phyloP scores from a whole-genome alignment of 2,329 filamentous ascomycete genomes.

The Pseudogymnoascus destructans region DNA sequence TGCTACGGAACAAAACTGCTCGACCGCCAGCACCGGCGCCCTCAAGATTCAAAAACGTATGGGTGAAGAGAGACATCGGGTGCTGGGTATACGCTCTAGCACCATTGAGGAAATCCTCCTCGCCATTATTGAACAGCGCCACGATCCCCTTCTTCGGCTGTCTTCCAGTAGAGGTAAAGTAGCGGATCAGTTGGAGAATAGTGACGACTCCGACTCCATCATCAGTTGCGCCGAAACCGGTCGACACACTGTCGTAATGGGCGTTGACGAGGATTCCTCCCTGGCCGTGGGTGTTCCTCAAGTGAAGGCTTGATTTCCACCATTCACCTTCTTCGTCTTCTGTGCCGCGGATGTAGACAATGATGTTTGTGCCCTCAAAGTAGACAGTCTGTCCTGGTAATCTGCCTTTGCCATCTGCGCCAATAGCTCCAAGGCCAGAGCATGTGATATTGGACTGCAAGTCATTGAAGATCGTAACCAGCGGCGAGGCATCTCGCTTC shows the following conservation, averaged over 20 bases:
- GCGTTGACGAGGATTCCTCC: slow-evolving; percentile 86
- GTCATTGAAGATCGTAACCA: slow-evolving; percentile 66
- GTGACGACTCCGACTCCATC: slow-evolving; percentile 86
- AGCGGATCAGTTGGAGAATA: slow-evolving; percentile 70
- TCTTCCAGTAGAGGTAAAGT: slow-evolving; percentile 62
- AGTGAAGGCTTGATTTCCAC: slow-evolving; percentile 43
- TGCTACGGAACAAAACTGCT: slow-evolving; percentile 75
- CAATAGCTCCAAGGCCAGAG: slow-evolving; percentile 33
- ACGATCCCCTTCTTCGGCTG: slow-evolving; percentile 71
- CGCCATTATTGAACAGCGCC: slow-evolving; percentile 83
- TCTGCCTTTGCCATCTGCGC: slow-evolving; percentile 23
- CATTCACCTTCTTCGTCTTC: slow-evolving; percentile 61
- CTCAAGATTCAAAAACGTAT: slow-evolving; percentile 88
- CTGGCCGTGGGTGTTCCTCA: slow-evolving; percentile 39
- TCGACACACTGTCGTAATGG: slow-evolving; percentile 81
- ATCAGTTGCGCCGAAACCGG: slow-evolving; percentile 85
- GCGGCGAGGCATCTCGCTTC: slow-evolving; percentile 19
- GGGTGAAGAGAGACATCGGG: slow-evolving; percentile 64
- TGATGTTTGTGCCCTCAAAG: slow-evolving; percentile 85
- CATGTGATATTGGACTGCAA: slow-evolving; percentile 64
- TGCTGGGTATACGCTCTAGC: slow-evolving; percentile 75
- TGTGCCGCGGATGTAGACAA: slow-evolving; percentile 77
- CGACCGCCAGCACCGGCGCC: slow-evolving; percentile 85
- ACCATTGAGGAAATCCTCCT: slow-evolving; percentile 85
- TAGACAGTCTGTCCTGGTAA: slow-evolving; percentile 45